A percentile compares a stretch with the other conserved stretches of the same genome.
phyloP scores from a whole-genome alignment of 2,329 filamentous ascomycete species.

The Diaporthe eres region DNA sequence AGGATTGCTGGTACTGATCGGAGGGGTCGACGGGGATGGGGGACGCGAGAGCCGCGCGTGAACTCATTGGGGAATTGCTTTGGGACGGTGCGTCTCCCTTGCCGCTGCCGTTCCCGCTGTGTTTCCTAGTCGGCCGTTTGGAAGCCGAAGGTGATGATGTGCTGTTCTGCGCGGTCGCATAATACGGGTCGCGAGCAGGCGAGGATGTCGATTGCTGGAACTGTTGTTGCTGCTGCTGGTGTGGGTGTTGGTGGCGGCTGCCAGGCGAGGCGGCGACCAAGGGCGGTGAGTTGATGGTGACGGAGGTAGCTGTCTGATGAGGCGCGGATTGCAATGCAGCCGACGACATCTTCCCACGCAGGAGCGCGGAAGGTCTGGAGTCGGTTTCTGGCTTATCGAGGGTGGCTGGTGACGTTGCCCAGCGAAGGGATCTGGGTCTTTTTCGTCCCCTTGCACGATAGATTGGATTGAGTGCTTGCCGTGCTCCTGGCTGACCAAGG shows the following conservation, averaged over 20 bases:
- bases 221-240: conserved; percentile 30
- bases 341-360: conserved; percentile 69
- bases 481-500: conserved; percentile 23
- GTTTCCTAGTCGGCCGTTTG: conserved; percentile 61
- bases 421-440: conserved; percentile 24
- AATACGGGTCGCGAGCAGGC: conserved; percentile 68
- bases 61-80: conserved; percentile 61
- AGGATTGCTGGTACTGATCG: conserved; percentile 59
- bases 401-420: conserved; percentile 35
- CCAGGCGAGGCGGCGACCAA: conserved; percentile 61
- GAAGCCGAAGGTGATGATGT: conserved; percentile 65
- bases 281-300: conserved; percentile 62
- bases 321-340: conserved; percentile 72
- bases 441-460: conserved; percentile 22
- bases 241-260: conserved; percentile 60
- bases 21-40: conserved; percentile 55
- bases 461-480: conserved; percentile 29
- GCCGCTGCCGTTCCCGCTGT: conserved; percentile 39
- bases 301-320: conserved; percentile 63
- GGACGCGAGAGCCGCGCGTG: conserved; percentile 61
- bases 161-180: conserved; percentile 64
- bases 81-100: conserved; percentile 46
- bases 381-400: conserved; percentile 21
- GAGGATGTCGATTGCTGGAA: conserved; percentile 52
- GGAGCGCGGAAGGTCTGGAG: conserved; percentile 44